Evolutionary conservation across 768 basidiomycete genomes (phyloP), one percentile per base, ranked within the genome.

Genomic region (Clavaria fumosa): DNA sequence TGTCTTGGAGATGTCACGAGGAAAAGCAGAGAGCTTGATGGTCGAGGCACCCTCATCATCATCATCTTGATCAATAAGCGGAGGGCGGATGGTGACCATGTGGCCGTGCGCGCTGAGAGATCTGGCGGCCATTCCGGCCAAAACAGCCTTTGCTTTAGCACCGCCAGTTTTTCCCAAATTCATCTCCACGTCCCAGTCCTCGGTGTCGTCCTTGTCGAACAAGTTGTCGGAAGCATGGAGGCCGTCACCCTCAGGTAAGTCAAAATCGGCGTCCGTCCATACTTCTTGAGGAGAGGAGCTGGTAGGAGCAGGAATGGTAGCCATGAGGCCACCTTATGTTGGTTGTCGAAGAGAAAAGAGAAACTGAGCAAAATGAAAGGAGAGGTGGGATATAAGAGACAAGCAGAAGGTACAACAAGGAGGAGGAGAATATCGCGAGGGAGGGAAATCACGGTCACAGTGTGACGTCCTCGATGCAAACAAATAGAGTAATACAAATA

Each of bases 201-300:
- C 71, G n/a, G n/a, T n/a, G 43, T 71, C 69, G 36, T 64, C 51
- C 31, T 69, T 71, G 36, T 72, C 66, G 41, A 75, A 73, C 58
- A 67, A 78, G 63, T 79, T 77, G 15, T 68, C 69, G 18, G 66
- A 66, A 24, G 76, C 56, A 47, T 77, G 72, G 36, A 83, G 68
- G 34, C 72, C 63, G 34, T 70, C 70, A 30, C 72, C 83, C 34
- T 88, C 84, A 38, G 79, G 76, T 15, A 88, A 61, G 53, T 85
- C 84, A 52, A 88, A 86, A 58, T 88, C 84, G 43, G 79, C 78
- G 56, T 88, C 84, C 31, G 72, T 67, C 83, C 84, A 88, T 61
- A 85, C 81, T 58, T 88, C 83, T 44, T 70, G 69, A 39, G 66
- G 55, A 26, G 64, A 50, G 28, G 61, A 56, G 44, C 67, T 60